Evolutionary conservation across 768 basidiomycete genomes (phyloP).

Genomic region (Hortiboletus campestris): DNA sequence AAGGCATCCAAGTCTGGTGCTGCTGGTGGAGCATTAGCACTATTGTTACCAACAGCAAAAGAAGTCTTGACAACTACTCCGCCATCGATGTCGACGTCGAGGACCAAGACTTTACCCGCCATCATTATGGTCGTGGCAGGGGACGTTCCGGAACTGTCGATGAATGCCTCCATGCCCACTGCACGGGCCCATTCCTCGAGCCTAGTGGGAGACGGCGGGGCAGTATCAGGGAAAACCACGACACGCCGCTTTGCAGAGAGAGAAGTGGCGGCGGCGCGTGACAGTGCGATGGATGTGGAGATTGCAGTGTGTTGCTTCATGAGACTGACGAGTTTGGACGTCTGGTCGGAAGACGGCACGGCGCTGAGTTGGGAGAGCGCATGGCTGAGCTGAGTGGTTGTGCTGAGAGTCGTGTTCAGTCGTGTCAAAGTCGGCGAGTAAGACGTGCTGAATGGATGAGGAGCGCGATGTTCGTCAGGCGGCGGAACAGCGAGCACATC

Average conservation of each 20-base stretch:
- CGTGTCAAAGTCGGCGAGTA: conserved; percentile 25
- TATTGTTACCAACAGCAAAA: conserved; percentile 55
- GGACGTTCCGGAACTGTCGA: conserved; percentile 49
- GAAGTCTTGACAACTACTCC: conserved; percentile 64
- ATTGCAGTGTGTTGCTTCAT: conserved; percentile 62
- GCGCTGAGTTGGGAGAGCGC: conserved; percentile 48
- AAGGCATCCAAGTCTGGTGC: conserved; percentile 55
- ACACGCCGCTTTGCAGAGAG: conserved; percentile 21
- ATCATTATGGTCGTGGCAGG: conserved; percentile 53
- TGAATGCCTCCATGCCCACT: conserved; percentile 74
- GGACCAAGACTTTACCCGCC: conserved; percentile 77
- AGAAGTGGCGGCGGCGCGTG: conserved; percentile 21
- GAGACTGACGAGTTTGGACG: conserved; percentile 66
- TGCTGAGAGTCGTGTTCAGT: conserved; percentile 51
- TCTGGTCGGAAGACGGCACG: conserved; percentile 48
- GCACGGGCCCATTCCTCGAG: conserved; percentile 61
- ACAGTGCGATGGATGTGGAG: conserved; percentile 26
- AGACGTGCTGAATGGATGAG: conserved; percentile 28
- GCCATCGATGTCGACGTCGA: conserved; percentile 65
- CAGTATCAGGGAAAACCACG: conserved; percentile 28
- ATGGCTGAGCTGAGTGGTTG: conserved; percentile 51
- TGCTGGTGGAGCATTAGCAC: conserved; percentile 45
- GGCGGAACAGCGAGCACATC: conserved; percentile 25
- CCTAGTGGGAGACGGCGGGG: conserved; percentile 33
- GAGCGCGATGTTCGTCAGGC: conserved; percentile 8